A percentile compares a stretch with the other conserved stretches of the same genome.
phyloP scores from a whole-genome alignment of 257 asterid genomes.

The Linderniella brevidens region DNA sequence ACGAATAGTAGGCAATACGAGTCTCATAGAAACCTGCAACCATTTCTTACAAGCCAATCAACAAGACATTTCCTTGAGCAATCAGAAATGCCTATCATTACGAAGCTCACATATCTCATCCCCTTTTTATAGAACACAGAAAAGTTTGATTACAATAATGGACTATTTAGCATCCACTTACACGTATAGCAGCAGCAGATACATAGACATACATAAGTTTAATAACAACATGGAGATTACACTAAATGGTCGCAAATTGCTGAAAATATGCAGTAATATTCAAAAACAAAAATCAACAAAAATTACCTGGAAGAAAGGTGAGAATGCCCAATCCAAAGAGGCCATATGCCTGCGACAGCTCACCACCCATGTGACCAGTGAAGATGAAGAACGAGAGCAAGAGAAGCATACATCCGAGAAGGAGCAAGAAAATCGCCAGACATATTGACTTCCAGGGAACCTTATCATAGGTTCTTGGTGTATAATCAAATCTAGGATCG shows the following conservation, averaged over 20 bases:
- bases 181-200: too few species aligned
- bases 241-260: too few species aligned
- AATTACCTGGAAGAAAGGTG: constrained; percentile 69
- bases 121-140: too few species aligned
- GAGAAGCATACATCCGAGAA: constrained; percentile 76
- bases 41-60: constrained; percentile 3
- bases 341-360: constrained; percentile 67
- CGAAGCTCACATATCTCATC: not conserved
- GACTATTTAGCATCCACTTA: too few species aligned
- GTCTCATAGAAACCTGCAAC: constrained; percentile 69
- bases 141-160: too few species aligned
- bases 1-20: constrained; percentile 73
- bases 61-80: constrained; percentile 1
- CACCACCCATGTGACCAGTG: constrained; percentile 92
- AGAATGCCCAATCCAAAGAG: constrained; percentile 71
- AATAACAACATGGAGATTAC: too few species aligned
- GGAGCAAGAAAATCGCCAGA: constrained; percentile 67
- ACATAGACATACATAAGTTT: too few species aligned
- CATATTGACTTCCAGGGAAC: constrained; percentile 83
- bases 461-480: constrained; percentile 46
- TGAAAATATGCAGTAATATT: not conserved
- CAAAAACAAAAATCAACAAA: not conserved
- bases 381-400: constrained; percentile 56
- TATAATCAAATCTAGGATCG: constrained; percentile 68
- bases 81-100: not conserved